Conservation (phyloP, 2,329 filamentous ascomycete species). For the Neocucurbitaria cava region DNA sequence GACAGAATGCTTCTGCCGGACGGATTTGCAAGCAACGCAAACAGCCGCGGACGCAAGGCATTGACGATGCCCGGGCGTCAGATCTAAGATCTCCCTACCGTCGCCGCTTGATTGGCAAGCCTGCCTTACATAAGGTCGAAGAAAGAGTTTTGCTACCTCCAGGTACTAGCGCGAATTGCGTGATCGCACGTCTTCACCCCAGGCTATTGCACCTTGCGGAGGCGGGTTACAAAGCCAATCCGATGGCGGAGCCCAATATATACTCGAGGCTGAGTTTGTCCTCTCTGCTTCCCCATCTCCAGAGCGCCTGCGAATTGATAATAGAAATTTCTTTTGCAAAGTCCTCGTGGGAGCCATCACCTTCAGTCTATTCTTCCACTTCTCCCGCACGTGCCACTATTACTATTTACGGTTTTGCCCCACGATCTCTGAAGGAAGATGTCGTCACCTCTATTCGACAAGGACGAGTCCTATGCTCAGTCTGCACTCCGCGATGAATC, state of each 20-base stretch:
- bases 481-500: constrained; percentile 67
- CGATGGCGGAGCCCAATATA: constrained; percentile 40
- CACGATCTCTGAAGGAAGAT: constrained; percentile 19
- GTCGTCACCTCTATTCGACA: constrained; percentile 38
- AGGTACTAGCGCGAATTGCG: constrained; percentile 41
- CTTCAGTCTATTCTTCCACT: constrained; percentile 12
- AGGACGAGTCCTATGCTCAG: constrained; percentile 32
- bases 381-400: constrained; percentile 27
- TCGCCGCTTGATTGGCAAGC: constrained; percentile 26
- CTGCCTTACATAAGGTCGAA: constrained; percentile 27
- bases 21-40: constrained; percentile 18
- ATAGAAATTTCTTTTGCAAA: constrained; percentile 28
- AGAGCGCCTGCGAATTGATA: constrained; percentile 26
- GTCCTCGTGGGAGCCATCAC: constrained; percentile 16
- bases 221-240: constrained; percentile 38
- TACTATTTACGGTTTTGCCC: constrained; percentile 1
- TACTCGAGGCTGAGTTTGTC: constrained; percentile 26
- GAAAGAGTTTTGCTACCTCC: constrained; percentile 30
- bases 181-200: constrained; percentile 43
- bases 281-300: constrained; percentile 22
- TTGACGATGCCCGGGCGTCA: constrained; percentile 12
- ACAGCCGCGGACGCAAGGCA: constrained; percentile 17
- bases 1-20: constrained; percentile 20
- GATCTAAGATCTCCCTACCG: constrained; percentile 11
- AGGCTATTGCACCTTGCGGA: constrained; percentile 36